These are phyloP conservation scores for Turnera subulata DNA, from an alignment of 345 rosid species.

Conservation along the genomic window DNA sequence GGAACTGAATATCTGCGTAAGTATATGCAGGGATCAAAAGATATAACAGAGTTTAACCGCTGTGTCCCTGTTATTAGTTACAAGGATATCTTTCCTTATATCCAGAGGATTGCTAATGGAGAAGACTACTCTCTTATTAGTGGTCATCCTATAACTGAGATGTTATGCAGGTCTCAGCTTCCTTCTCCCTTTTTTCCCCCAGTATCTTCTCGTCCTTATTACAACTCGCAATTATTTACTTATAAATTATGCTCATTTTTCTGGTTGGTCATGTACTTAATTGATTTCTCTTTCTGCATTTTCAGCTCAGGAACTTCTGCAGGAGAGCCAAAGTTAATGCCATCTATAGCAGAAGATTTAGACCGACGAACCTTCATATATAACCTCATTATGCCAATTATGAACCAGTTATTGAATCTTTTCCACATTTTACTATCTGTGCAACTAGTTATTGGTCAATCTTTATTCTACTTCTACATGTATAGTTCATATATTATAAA, in stretches of 20 bases:
- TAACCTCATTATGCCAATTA: slow-evolving; percentile 65
- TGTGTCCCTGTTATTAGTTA: slow-evolving; percentile 49
- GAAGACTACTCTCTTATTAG: slow-evolving; percentile 54
- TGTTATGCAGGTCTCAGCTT: slow-evolving; percentile 61
- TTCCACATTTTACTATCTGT: neutral
- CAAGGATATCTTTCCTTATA: slow-evolving; percentile 49
- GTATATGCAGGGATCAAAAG: slow-evolving; percentile 41
- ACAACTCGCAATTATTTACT: neutral
- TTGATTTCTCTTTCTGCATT: slow-evolving; percentile 7
- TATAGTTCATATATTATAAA: neutral
- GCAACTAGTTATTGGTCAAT: neutral
- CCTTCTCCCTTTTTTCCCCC: neutral
- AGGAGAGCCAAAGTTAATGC: slow-evolving; percentile 63
- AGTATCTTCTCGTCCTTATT: neutral
- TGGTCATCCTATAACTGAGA: slow-evolving; percentile 50
- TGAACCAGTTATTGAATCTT: slow-evolving; percentile 41
- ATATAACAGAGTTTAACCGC: slow-evolving; percentile 36
- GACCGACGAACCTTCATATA: slow-evolving; percentile 63
- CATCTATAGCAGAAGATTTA: slow-evolving; percentile 59
- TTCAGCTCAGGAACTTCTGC: slow-evolving; percentile 70
- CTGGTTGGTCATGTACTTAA: neutral
- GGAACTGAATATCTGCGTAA: slow-evolving; percentile 50
- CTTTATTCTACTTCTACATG: neutral
- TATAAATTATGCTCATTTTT: neutral
- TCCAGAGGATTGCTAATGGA: slow-evolving; percentile 58